Conservation (phyloP, 441 rosid genomes). For the Daphne laureola region DNA sequence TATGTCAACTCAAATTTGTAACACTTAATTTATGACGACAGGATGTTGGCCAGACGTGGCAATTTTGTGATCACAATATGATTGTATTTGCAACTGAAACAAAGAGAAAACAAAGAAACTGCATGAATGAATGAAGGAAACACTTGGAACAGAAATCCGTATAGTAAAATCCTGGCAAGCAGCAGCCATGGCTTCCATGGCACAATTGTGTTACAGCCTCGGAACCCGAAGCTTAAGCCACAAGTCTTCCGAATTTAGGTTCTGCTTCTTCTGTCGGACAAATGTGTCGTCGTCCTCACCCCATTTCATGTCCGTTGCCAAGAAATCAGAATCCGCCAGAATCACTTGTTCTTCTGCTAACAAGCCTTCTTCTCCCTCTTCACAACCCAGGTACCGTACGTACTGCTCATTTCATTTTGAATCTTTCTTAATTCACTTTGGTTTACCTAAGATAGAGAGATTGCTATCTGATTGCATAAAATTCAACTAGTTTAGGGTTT, state of each 20-base stretch:
- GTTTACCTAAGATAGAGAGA: no score
- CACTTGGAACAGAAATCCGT: background rate
- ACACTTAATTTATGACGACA: no score
- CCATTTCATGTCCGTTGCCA: constrained; percentile 14
- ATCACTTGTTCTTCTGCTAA: constrained; percentile 44
- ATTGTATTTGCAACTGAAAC: constrained; percentile 5
- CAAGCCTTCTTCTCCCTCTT: constrained; percentile 43
- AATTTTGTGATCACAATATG: constrained; percentile 23
- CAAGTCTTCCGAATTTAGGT: constrained; percentile 14
- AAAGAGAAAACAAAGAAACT: constrained; percentile 13
- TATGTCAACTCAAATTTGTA: no score
- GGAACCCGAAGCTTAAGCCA: constrained; percentile 17
- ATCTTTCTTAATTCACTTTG: background rate
- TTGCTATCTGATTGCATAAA: background rate
- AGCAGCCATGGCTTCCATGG: constrained; percentile 45
- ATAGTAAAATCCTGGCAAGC: constrained; percentile 5
- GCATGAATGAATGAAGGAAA: background rate
- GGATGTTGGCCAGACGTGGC: constrained; percentile 25
- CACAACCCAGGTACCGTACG: constrained; percentile 56
- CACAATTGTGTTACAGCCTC: constrained; percentile 25
- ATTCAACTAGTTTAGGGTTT: background rate
- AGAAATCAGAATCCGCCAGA: constrained; percentile 19
- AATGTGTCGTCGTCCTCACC: constrained; percentile 15
- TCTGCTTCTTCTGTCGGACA: constrained; percentile 14
- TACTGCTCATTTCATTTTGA: background rate